A percentile compares a stretch with the other conserved stretches of the same genome.
phyloP scores from a whole-genome alignment of 2,329 filamentous ascomycete species.

The Coniosporium tulheliwenetii region DNA sequence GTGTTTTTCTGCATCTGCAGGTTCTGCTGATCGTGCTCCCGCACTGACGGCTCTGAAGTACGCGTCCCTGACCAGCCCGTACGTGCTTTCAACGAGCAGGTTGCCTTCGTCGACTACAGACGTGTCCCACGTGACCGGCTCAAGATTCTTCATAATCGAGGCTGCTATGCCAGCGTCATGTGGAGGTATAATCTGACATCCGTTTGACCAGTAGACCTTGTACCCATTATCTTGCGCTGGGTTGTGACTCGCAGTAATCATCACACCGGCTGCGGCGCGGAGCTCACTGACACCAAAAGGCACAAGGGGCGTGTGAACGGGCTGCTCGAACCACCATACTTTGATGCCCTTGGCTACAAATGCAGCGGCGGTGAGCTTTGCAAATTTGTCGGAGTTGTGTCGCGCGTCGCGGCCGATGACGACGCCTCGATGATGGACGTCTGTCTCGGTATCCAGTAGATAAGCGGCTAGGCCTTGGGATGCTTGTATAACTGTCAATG shows the following conservation, averaged over 20 bases:
- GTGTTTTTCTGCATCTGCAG: slow-evolving; percentile 5
- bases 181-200: slow-evolving; percentile 50
- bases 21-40: slow-evolving; percentile 17
- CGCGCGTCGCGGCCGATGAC: slow-evolving; percentile 49
- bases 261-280: slow-evolving; percentile 41
- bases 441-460: slow-evolving; percentile 29
- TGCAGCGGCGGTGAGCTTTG: slow-evolving; percentile 41
- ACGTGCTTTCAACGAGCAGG: slow-evolving; percentile 24
- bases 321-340: slow-evolving; percentile 42
- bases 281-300: slow-evolving; percentile 42
- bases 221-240: slow-evolving; percentile 50
- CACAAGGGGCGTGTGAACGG: slow-evolving; percentile 45
- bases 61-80: slow-evolving; percentile 23
- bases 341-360: slow-evolving; percentile 42
- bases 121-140: slow-evolving; percentile 34
- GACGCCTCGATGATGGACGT: slow-evolving; percentile 29
- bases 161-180: slow-evolving; percentile 42
- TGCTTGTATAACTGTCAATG: slow-evolving; percentile 29
- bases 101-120: slow-evolving; percentile 22
- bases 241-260: slow-evolving; percentile 53
- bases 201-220: slow-evolving; percentile 52
- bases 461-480: slow-evolving; percentile 50
- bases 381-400: slow-evolving; percentile 46
- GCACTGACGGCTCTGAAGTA: slow-evolving; percentile 28
- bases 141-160: slow-evolving; percentile 38